Evolutionary conservation across 495 filamentous ascomycete genomes (phyloP), one percentile per base, ranked within the genome.

Genomic region (Evernia prunastri): DNA sequence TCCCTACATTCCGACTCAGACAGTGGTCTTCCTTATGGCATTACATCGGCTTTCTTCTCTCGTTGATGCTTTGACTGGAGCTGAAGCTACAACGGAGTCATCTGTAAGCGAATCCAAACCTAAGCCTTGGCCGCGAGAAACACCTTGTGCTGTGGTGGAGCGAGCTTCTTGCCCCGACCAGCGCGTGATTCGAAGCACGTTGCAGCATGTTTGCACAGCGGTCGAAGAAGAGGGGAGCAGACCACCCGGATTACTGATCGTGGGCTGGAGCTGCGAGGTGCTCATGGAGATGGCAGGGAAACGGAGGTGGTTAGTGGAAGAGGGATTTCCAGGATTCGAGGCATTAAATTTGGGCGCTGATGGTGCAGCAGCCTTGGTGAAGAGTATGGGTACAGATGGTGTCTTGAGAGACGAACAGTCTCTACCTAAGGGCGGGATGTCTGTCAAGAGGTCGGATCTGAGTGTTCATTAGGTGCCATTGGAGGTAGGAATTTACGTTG

Each of bases 11-110:
- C 72, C 75, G 0, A 87, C 82, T 4, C 81, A 91, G 63, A 98
- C 94, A 0, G 89, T 92, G 7, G 88, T 98, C n/a, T 96, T 97
- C 62, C 74, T 98, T 35, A 98, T 98, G 94, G 89, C 91, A 37
- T 76, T 98, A 64, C 94, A 98, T 77, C 83, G 94, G 20, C 82
- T 98, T 1, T 80, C 72, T 20, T 85, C 83, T 8, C 76, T 98
- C 0, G 81, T 97, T 4, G 79, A 78, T 4, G 84, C 86, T 61
- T 73, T 92, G 61, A 88, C 85, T 18, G 72, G 63, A 12, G 59
- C 54, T 39, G 60, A 71, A 18, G 33, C 68, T 0, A 70, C 70
- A 12, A 29, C 36, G 8, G 71, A 73, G 13, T 10, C 56, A 27
- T 25, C 0, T 3, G 10, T 12, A 33, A 51, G 15, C 8, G 65